These are phyloP conservation scores for Amesomyces nigricolor DNA, from an alignment of 2,329 filamentous ascomycete genomes.

Conservation along the genomic window DNA sequence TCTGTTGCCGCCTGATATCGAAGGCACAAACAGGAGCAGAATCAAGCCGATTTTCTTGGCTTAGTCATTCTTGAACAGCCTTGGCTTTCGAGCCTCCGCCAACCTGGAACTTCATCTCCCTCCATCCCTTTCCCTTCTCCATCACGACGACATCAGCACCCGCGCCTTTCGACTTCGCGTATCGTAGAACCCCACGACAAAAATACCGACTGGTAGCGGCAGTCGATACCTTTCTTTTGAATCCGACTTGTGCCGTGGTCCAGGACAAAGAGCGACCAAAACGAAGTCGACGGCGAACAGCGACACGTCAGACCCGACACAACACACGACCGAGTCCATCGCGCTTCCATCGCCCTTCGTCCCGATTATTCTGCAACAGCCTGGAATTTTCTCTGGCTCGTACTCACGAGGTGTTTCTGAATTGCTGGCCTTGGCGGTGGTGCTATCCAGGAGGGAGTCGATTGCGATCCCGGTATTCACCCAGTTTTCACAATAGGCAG, in stretches of 20 bases:
- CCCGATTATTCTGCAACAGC: neutral
- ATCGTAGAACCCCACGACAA: neutral
- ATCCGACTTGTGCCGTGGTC: neutral
- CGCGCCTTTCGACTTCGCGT: neutral
- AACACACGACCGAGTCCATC: slow-evolving; percentile 2
- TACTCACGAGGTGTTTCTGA: slow-evolving; percentile 22
- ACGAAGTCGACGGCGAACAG: neutral
- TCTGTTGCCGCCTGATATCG: neutral
- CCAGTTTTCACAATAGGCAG: slow-evolving; percentile 17
- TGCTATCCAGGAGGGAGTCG: slow-evolving; percentile 26
- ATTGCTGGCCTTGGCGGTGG: slow-evolving; percentile 26
- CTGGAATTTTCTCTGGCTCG: slow-evolving; percentile 9
- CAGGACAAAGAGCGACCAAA: slow-evolving; percentile 7
- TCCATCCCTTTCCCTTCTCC: neutral
- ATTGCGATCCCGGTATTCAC: slow-evolving; percentile 26
- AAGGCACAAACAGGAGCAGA: neutral
- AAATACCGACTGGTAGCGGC: neutral
- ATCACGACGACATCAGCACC: neutral
- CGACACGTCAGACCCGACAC: neutral
- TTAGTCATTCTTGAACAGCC: too few species aligned
- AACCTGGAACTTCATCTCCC: neutral
- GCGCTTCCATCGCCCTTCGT: neutral
- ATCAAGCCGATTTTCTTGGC: neutral
- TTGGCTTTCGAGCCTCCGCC: too few species aligned
- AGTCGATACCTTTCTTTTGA: neutral